A percentile compares a stretch with the other conserved stretches of the same genome.
Evolutionary conservation across 306 rosid genomes (phyloP).

Genomic region (Cicer arietinum): DNA sequence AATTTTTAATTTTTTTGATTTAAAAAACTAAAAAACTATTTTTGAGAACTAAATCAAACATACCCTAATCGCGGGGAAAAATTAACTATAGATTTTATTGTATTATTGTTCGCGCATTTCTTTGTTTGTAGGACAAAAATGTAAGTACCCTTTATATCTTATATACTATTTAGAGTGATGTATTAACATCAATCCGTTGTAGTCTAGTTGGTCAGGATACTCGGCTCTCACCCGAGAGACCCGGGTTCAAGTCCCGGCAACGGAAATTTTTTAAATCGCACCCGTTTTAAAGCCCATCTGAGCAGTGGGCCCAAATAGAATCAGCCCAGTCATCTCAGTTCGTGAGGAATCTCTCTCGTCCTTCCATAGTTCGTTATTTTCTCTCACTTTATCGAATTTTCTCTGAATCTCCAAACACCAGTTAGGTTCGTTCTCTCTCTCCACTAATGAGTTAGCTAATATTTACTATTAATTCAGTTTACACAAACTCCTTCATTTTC

Average conservation of each 20-base stretch:
- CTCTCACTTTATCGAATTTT: not conserved
- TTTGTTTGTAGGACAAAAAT: too few species aligned
- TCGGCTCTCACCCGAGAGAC: constrained; percentile 43
- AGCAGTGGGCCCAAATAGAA: not conserved
- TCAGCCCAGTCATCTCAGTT: not conserved
- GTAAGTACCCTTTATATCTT: too few species aligned
- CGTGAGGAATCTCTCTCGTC: not conserved
- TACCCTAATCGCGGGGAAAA: too few species aligned
- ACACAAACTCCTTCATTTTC: too few species aligned
- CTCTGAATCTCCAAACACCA: not conserved
- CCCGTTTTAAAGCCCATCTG: not conserved
- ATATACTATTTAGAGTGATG: too few species aligned
- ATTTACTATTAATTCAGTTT: too few species aligned
- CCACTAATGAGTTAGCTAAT: too few species aligned
- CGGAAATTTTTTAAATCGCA: not conserved
- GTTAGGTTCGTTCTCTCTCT: not conserved
- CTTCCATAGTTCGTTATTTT: not conserved
- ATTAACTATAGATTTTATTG: too few species aligned
- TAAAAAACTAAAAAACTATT: too few species aligned
- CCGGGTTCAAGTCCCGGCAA: constrained; percentile 42
- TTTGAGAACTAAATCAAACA: too few species aligned
- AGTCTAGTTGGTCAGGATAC: constrained; percentile 39
- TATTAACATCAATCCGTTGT: not conserved
- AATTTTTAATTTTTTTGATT: too few species aligned
- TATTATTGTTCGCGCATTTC: too few species aligned